Conservation (phyloP, 2,329 filamentous ascomycete genomes). For the Furcasterigmium sp. region DNA sequence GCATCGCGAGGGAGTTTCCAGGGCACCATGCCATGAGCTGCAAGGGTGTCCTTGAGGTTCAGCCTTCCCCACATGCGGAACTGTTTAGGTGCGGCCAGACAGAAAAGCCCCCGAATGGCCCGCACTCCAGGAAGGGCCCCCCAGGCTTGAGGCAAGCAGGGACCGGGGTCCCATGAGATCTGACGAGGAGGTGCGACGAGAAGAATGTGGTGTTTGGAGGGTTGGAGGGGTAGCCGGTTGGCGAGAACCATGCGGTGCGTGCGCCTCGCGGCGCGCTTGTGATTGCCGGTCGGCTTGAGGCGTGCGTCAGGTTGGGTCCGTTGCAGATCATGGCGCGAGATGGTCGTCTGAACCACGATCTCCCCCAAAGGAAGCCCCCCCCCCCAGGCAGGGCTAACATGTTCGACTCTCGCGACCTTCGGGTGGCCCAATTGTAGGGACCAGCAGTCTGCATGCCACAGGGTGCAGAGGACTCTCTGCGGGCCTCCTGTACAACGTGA, state of each 20-base stretch:
- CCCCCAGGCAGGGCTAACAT: conserved; percentile 16
- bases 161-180: conserved; percentile 12
- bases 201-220: conserved; percentile 12
- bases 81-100: conserved; percentile 20
- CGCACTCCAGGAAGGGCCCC: conserved; percentile 7
- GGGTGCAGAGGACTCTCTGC: no score
- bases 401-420: conserved; percentile 9
- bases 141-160: conserved; percentile 5
- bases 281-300: conserved; percentile 14
- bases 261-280: conserved; percentile 7
- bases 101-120: conserved; percentile 17
- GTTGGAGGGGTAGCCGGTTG: conserved; percentile 1
- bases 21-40: conserved; percentile 19
- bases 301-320: conserved; percentile 27
- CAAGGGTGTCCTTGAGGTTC: conserved; percentile 23
- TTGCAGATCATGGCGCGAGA: conserved; percentile 32
- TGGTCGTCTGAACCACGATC: conserved; percentile 35
- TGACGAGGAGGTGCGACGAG: conserved; percentile 11
- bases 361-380: conserved; percentile 25
- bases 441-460: no score
- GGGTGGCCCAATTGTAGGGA: no score
- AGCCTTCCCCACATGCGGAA: conserved; percentile 24
- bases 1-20: conserved; percentile 17
- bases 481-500: no score
- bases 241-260: not conserved